Evolutionary conservation across 2,329 filamentous ascomycete species (phyloP).

Genomic region (Pyrenochaeta sp.): DNA sequence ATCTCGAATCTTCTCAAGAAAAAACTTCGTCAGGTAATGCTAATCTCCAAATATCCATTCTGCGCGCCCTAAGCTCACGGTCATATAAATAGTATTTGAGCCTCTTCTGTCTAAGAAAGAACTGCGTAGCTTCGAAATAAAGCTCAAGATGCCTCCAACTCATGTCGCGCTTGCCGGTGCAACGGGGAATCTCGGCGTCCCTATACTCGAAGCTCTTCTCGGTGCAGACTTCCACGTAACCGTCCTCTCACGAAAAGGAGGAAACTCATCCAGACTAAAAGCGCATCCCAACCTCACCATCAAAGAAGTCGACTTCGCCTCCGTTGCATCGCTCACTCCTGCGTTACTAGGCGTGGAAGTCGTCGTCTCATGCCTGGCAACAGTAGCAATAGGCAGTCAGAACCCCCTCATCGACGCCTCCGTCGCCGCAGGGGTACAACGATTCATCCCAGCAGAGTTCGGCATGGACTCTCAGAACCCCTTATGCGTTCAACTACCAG

Average conservation of each 20-base stretch:
- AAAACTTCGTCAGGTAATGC: background rate
- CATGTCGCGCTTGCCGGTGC: background rate
- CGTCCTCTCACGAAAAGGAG: constrained; percentile 39
- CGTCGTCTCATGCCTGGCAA: constrained; percentile 33
- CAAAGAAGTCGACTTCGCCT: constrained; percentile 28
- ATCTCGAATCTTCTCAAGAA: background rate
- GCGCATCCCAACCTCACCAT: constrained; percentile 30
- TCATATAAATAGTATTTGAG: background rate
- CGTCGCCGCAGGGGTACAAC: constrained; percentile 48
- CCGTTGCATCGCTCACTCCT: constrained; percentile 28
- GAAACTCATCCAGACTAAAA: constrained; percentile 9
- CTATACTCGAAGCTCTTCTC: constrained; percentile 31
- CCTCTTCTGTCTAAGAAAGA: background rate
- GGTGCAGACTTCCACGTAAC: constrained; percentile 32
- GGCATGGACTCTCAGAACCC: constrained; percentile 38
- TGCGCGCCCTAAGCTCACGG: background rate
- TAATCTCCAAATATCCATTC: background rate
- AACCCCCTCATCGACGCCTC: constrained; percentile 49
- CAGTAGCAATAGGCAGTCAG: constrained; percentile 28
- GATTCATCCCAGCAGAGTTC: constrained; percentile 53
- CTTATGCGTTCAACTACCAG: constrained; percentile 7
- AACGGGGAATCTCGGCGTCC: background rate
- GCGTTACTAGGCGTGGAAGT: constrained; percentile 51
- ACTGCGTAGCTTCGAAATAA: background rate
- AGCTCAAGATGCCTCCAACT: background rate